Percentiles rank a stretch among this genome's conserved stretches.
These are phyloP conservation scores for Vitellaria paradoxa DNA, from an alignment of 179 eudicot species.

Conservation along the genomic window DNA sequence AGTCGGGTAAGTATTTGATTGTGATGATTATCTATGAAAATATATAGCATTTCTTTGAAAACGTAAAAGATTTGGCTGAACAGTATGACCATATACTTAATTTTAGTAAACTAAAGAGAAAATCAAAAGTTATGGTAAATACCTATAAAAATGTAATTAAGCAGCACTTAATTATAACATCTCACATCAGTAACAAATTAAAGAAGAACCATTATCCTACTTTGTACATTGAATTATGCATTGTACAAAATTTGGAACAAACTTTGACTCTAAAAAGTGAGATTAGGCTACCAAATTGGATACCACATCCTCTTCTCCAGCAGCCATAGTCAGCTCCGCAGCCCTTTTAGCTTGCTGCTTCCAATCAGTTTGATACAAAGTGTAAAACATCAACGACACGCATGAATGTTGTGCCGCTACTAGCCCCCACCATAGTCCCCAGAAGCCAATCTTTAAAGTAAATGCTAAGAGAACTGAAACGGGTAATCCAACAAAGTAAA, in stretches of 20 bases:
- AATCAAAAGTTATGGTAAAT: no score
- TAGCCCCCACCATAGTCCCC: constrained; percentile 72
- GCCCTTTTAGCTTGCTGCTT: constrained; percentile 67
- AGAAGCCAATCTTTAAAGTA: constrained; percentile 48
- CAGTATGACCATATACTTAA: no score
- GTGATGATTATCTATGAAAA: no score
- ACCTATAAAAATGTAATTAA: no score
- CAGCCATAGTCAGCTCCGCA: constrained; percentile 56
- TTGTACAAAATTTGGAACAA: no score
- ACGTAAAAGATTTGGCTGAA: no score
- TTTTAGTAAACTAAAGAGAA: no score
- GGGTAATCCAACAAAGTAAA: constrained; percentile 78
- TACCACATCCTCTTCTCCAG: constrained; percentile 47
- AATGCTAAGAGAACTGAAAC: constrained; percentile 55
- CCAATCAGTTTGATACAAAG: constrained; percentile 64
- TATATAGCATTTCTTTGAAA: no score
- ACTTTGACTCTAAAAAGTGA: no score
- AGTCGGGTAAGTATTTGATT: no score
- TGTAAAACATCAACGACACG: constrained; percentile 56
- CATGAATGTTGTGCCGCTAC: constrained; percentile 72
- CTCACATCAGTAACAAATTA: no score
- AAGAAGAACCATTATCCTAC: background rate
- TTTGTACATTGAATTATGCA: background rate
- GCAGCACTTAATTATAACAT: no score
- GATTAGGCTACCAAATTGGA: constrained; percentile 36